phyloP scores from a whole-genome alignment of 116 monocot species.

The Thalassia testudinum region DNA sequence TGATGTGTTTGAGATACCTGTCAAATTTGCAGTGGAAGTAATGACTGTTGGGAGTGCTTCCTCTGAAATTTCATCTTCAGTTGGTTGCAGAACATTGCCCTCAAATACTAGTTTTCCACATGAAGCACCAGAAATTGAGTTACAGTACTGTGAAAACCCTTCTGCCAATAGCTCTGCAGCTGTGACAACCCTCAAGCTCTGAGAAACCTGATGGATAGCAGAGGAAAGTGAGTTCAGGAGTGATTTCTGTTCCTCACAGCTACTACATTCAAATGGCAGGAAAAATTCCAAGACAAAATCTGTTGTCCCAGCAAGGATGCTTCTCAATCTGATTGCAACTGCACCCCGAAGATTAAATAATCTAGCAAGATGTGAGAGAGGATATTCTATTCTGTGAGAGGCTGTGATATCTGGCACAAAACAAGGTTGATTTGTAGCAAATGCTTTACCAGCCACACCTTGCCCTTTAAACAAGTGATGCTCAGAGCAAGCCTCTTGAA shows the following conservation, averaged over 20 bases:
- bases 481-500: conserved; percentile 84
- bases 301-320: conserved; percentile 20
- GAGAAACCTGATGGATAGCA: conserved; percentile 41
- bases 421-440: conserved; percentile 66
- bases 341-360: conserved; percentile 48
- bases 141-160: conserved; percentile 5
- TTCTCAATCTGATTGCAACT: conserved; percentile 56
- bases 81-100: not conserved
- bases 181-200: conserved; percentile 40
- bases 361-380: conserved; percentile 70
- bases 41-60: too few species aligned
- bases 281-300: conserved; percentile 88
- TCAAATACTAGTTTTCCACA: not conserved
- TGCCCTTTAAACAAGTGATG: conserved; percentile 75
- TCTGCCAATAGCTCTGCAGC: conserved; percentile 40
- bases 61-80: too few species aligned
- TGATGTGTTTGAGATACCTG: too few species aligned
- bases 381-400: conserved; percentile 49
- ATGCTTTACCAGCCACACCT: conserved; percentile 72
- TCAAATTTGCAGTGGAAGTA: too few species aligned
- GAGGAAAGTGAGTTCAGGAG: conserved; percentile 55
- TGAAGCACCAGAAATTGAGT: not conserved
- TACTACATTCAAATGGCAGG: conserved; percentile 40
- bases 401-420: conserved; percentile 43
- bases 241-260: conserved; percentile 27